Evolutionary conservation across 768 basidiomycete genomes (phyloP).

Genomic region (Auriscalpium microsporum): DNA sequence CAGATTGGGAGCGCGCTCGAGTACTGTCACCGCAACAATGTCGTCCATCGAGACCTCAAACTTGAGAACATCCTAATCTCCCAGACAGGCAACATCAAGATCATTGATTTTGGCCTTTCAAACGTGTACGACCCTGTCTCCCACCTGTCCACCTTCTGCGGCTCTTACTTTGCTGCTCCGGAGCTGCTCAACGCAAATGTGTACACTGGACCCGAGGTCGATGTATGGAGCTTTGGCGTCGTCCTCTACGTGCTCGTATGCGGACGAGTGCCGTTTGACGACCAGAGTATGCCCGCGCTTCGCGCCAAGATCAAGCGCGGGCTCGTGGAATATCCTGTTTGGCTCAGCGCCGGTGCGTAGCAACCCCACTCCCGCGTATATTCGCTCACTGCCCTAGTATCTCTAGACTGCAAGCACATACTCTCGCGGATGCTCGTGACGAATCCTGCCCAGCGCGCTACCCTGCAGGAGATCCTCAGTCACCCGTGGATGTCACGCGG

Average conservation of each 20-base stretch:
- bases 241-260: constrained; percentile 97
- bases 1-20: constrained; percentile 95
- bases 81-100: constrained; percentile 98
- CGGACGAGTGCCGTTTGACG: constrained; percentile 98
- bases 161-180: constrained; percentile 97
- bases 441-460: constrained; percentile 73
- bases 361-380: not conserved
- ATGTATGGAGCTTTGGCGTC: constrained; percentile 98
- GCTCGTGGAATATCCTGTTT: constrained; percentile 92
- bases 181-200: constrained; percentile 94
- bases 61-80: constrained; percentile 99
- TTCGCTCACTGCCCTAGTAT: constrained; percentile 7
- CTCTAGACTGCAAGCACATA: constrained; percentile 84
- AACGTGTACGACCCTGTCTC: constrained; percentile 81
- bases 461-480: constrained; percentile 73
- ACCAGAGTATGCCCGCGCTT: constrained; percentile 97
- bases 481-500: constrained; percentile 95
- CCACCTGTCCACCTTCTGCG: constrained; percentile 93
- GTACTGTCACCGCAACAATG: constrained; percentile 95
- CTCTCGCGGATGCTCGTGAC: constrained; percentile 95
- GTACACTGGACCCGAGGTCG: constrained; percentile 96
- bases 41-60: constrained; percentile 97
- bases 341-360: constrained; percentile 81
- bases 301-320: constrained; percentile 99
- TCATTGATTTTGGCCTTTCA: constrained; percentile 97